phyloP scores from a whole-genome alignment of 352 stramenopile species.

The Pythium rishiriense region DNA sequence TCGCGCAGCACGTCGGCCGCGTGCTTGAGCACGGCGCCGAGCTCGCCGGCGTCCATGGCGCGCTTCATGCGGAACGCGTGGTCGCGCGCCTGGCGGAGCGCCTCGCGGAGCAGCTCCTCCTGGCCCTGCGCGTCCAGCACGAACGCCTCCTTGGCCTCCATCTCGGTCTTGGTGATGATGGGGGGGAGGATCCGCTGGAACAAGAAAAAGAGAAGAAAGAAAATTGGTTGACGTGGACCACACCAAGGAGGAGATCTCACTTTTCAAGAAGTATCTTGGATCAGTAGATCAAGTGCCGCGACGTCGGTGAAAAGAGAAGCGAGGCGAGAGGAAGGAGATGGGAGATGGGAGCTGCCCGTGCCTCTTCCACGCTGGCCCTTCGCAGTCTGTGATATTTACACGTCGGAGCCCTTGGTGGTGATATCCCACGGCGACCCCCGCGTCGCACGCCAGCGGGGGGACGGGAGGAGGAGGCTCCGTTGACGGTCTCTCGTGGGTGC shows the following conservation, averaged over 20 bases:
- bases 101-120: slow-evolving; percentile 71
- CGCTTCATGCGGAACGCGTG: slow-evolving; percentile 89
- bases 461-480: no score
- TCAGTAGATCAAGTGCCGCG: no score
- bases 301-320: no score
- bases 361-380: no score
- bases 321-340: no score
- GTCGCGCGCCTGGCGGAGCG: slow-evolving; percentile 65
- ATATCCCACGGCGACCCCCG: neutral
- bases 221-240: no score
- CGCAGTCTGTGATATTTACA: neutral
- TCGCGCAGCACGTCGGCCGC: slow-evolving; percentile 83
- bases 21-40: slow-evolving; percentile 77
- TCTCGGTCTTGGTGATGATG: neutral
- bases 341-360: no score
- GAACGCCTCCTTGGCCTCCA: slow-evolving; percentile 28
- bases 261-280: no score
- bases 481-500: no score
- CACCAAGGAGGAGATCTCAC: no score
- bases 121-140: slow-evolving; percentile 70
- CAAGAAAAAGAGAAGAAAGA: no score
- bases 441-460: neutral
- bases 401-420: neutral
- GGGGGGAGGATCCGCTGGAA: no score
- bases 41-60: slow-evolving; percentile 68